Base-by-base conservation (phyloP, 257 asterid species). In the Schizonepeta tenuifolia region DNA sequence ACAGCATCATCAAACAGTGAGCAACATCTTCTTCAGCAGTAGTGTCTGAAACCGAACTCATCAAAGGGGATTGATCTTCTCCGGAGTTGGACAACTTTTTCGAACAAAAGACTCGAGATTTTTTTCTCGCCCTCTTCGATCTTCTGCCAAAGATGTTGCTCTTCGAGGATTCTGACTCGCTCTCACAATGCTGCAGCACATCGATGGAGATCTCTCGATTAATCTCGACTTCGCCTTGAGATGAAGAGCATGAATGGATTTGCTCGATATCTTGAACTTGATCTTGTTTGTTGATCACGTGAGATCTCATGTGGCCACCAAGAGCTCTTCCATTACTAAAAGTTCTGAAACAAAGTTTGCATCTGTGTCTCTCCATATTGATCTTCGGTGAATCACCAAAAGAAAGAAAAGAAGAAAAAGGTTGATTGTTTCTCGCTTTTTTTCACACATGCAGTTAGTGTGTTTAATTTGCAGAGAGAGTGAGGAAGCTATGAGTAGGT, bases 281-380 rank as follows among this genome's bases (percentile, higher is more conserved):
- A 43, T 49, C 55, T 17, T 22, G 2, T 17, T 50, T 50, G 10
- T 44, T 64, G 69, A 15, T 74, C 80, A 73, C 71, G 78, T 49
- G 98, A 57, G 94, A 87, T 84, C 94, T 92, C 98, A 88, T 87
- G 81, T 93, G 98, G 13, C 97, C 96, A 24, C 98, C 98, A 5
- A 93, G 64, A 77, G 98, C 96, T 77, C 87, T 88, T 0, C 98
- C 97, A 79, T 83, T 88, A n/a, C 76, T 78, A 26, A 91, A 94
- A 20, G 36, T 83, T 66, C 89, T 82, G 38, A 68, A 83, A 73
- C 99, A 94, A 22, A 91, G 80, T 36, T 83, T 91, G 83, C 99
- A 94, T 71, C 78, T 84, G 73, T 84, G 82, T 76, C 70, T 87
- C 89, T 89, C 91, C 97, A 88, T 93, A 7, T 9, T 62, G 9